Evolutionary conservation across 306 rosid genomes (phyloP).

Genomic region (Potentilla sterilis): DNA sequence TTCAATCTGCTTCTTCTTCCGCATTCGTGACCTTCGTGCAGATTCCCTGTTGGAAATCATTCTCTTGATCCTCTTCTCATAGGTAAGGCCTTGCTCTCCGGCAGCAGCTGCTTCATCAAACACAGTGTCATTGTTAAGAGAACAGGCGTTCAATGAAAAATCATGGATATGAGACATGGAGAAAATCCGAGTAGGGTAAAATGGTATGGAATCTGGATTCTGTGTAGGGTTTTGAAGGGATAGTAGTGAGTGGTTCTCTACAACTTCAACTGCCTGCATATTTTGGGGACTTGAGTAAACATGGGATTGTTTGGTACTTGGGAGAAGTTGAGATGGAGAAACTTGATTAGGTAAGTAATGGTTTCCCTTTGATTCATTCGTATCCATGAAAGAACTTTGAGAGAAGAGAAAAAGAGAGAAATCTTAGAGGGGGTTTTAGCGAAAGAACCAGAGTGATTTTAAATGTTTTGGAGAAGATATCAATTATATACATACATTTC

Average conservation of each 20-base stretch:
- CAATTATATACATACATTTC: constrained; percentile 3
- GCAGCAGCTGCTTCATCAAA: constrained; percentile 8
- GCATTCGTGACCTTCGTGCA: constrained; percentile 40
- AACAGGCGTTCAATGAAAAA: constrained; percentile 30
- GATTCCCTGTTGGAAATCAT: constrained; percentile 52
- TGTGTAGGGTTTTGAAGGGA: constrained; percentile 14
- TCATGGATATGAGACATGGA: constrained; percentile 16
- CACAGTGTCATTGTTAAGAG: constrained; percentile 27
- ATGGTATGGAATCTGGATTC: not conserved
- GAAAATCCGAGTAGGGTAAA: constrained; percentile 15
- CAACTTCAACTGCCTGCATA: constrained; percentile 16
- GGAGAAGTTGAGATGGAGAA: not conserved
- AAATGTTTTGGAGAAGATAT: not conserved
- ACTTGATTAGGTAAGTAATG: not conserved
- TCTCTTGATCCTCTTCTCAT: constrained; percentile 40
- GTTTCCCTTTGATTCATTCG: constrained; percentile 20
- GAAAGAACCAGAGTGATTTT: constrained; percentile 3
- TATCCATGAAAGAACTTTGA: constrained; percentile 18
- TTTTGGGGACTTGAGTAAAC: constrained; percentile 1
- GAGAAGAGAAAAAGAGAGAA: constrained; percentile 22
- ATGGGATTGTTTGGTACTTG: not conserved
- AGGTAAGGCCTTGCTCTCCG: constrained; percentile 6
- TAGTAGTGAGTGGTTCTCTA: not conserved
- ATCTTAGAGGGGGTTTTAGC: not conserved
- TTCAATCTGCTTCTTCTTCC: constrained; percentile 51